phyloP scores from a whole-genome alignment of 1,284 basidiomycete genomes.

The Irpex lacteus region DNA sequence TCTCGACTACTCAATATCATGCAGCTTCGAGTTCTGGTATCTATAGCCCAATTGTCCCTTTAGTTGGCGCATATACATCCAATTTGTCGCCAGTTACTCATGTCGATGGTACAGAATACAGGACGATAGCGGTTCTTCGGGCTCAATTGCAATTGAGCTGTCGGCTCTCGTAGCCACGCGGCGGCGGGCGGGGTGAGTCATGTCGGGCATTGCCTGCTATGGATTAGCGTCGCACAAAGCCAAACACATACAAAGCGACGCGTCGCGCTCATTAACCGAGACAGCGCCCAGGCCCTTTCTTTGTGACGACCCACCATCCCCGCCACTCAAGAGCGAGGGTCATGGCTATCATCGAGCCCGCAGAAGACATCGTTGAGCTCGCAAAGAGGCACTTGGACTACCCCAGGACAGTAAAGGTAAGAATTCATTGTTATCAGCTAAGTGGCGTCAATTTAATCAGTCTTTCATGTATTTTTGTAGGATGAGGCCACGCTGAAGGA shows the following conservation, averaged over 20 bases:
- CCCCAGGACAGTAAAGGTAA: constrained; percentile 15
- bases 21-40: no score
- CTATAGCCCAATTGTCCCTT: no score
- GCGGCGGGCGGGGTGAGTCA: background rate
- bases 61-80: no score
- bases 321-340: background rate
- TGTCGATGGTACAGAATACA: no score
- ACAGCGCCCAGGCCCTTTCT: constrained; percentile 2
- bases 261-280: constrained; percentile 15
- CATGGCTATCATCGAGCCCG: constrained; percentile 9
- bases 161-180: no score
- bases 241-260: constrained; percentile 16
- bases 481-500: constrained; percentile 21
- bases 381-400: constrained; percentile 22
- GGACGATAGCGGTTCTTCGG: no score
- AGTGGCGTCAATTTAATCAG: background rate
- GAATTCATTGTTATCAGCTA: background rate
- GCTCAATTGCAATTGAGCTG: no score
- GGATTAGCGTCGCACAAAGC: background rate
- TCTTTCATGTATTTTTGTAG: constrained; percentile 1
- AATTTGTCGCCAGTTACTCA: no score
- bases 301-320: background rate
- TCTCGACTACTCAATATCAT: no score
- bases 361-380: constrained; percentile 7
- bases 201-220: background rate